Percentiles rank a stretch among this genome's conserved stretches.
These are phyloP conservation scores for Ilyonectria destructans DNA, from an alignment of 2,329 filamentous ascomycete genomes.

Conservation along the genomic window DNA sequence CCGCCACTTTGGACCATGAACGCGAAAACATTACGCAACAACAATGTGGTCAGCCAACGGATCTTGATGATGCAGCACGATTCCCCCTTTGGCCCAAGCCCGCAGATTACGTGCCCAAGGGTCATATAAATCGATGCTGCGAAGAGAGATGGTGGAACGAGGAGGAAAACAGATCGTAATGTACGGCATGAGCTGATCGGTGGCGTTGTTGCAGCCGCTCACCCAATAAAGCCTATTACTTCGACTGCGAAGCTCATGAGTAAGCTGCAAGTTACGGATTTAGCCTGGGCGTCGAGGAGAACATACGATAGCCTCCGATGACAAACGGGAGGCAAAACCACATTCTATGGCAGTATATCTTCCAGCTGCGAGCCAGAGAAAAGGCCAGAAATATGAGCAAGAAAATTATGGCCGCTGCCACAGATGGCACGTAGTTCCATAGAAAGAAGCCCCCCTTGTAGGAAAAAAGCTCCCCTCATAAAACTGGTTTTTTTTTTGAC, in stretches of 20 bases:
- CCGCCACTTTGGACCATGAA: slow-evolving; percentile 65
- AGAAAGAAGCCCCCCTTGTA: slow-evolving; percentile 47
- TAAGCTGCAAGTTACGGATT: too few relatives aligned
- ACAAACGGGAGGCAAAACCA: slow-evolving; percentile 64
- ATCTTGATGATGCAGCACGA: slow-evolving; percentile 45
- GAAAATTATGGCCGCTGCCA: slow-evolving; percentile 61
- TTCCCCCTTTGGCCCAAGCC: slow-evolving; percentile 48
- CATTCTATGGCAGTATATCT: slow-evolving; percentile 58
- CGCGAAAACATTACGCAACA: slow-evolving; percentile 63
- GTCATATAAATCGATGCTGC: slow-evolving; percentile 65
- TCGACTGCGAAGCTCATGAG: slow-evolving; percentile 53
- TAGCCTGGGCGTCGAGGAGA: background rate
- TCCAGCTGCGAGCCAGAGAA: slow-evolving; percentile 56
- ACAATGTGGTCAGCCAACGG: slow-evolving; percentile 67
- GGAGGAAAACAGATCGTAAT: slow-evolving; percentile 50
- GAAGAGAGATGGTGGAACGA: slow-evolving; percentile 55
- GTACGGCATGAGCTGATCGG: slow-evolving; percentile 45
- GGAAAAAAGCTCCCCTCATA: slow-evolving; percentile 20
- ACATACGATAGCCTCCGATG: slow-evolving; percentile 58
- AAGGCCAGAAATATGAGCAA: slow-evolving; percentile 57
- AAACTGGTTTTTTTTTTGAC: too few relatives aligned
- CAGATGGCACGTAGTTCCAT: slow-evolving; percentile 57
- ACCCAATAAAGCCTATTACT: slow-evolving; percentile 54
- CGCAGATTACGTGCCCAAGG: slow-evolving; percentile 57
- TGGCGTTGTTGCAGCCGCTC: slow-evolving; percentile 43